Percentiles rank a stretch among this genome's conserved stretches.
Evolutionary conservation across 805 yeast species (phyloP).

Genomic region (Phaffomyces thermotolerans): DNA sequence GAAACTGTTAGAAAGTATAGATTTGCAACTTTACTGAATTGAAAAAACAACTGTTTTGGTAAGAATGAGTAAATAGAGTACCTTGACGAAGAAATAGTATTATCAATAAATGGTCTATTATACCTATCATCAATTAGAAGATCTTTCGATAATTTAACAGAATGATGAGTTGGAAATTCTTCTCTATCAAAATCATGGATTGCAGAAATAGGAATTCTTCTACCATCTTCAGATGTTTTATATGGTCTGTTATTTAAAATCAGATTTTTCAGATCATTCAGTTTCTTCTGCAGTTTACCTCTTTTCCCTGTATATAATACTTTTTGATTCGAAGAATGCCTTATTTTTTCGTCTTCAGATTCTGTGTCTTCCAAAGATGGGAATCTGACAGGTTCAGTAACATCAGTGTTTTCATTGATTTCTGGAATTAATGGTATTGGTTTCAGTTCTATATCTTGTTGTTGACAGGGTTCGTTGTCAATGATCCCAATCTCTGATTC

Average conservation of each 20-base stretch:
- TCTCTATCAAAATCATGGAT: slow-evolving; percentile 29
- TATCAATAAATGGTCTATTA: slow-evolving; percentile 50
- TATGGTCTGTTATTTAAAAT: slow-evolving; percentile 39
- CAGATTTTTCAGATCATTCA: slow-evolving; percentile 25
- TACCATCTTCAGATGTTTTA: slow-evolving; percentile 58
- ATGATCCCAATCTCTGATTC: slow-evolving; percentile 14
- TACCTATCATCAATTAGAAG: slow-evolving; percentile 65
- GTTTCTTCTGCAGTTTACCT: slow-evolving; percentile 15
- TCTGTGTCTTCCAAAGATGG: slow-evolving; percentile 3
- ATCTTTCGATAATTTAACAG: slow-evolving; percentile 18
- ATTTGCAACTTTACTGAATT: slow-evolving; percentile 89
- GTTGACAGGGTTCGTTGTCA: slow-evolving; percentile 24
- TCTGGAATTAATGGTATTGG: slow-evolving; percentile 1
- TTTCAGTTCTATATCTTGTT: slow-evolving; percentile 3
- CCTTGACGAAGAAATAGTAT: slow-evolving; percentile 77
- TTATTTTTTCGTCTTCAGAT: slow-evolving; percentile 22
- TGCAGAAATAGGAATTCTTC: slow-evolving; percentile 63
- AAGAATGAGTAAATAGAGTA: slow-evolving; percentile 75
- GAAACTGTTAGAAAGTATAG: slow-evolving; percentile 86
- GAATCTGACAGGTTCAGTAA: neutral
- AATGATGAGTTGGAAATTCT: slow-evolving; percentile 23
- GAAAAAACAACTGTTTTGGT: slow-evolving; percentile 85
- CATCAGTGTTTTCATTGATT: neutral
- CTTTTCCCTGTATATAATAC: slow-evolving; percentile 19
- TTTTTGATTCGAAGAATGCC: slow-evolving; percentile 6